Conservation (phyloP, 768 basidiomycete genomes). For the Plicaturopsis crispa region DNA sequence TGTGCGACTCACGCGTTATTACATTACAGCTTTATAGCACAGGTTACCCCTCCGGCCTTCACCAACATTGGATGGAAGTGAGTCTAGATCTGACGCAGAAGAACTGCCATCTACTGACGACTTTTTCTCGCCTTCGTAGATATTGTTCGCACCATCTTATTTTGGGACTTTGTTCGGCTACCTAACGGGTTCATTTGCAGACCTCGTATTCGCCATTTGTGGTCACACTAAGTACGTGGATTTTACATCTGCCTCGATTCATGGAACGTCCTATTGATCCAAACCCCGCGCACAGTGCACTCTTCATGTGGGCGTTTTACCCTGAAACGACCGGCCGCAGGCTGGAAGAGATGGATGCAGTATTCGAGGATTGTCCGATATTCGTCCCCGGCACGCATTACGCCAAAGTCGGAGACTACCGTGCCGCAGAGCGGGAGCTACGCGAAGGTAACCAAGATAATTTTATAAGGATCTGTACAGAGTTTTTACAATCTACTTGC, state of each 20-base stretch:
- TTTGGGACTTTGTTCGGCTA: neutral
- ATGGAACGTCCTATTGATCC: neutral
- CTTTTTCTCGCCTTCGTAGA: constrained; percentile 8
- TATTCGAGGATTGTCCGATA: constrained; percentile 30
- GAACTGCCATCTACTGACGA: constrained; percentile 1
- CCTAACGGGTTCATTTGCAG: constrained; percentile 13
- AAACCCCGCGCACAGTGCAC: constrained; percentile 16
- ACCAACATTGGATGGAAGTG: constrained; percentile 33
- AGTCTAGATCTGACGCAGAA: constrained; percentile 7
- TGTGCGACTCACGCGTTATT: no score
- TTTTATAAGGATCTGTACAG: neutral
- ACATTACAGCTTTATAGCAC: constrained; percentile 31
- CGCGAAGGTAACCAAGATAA: constrained; percentile 22
- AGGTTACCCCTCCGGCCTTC: constrained; percentile 35
- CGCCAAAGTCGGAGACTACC: constrained; percentile 26
- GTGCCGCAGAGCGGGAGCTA: constrained; percentile 29
- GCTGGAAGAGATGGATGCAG: constrained; percentile 37
- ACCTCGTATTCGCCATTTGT: constrained; percentile 38
- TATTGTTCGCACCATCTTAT: constrained; percentile 17
- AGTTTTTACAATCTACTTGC: constrained; percentile 8
- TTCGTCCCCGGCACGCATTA: constrained; percentile 29
- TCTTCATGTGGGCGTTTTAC: constrained; percentile 37
- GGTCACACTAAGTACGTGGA: constrained; percentile 32
- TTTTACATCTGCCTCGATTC: neutral
- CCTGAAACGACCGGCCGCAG: constrained; percentile 37